Evolutionary conservation across 768 basidiomycete species (phyloP).

Genomic region (Phallus indusiatus): DNA sequence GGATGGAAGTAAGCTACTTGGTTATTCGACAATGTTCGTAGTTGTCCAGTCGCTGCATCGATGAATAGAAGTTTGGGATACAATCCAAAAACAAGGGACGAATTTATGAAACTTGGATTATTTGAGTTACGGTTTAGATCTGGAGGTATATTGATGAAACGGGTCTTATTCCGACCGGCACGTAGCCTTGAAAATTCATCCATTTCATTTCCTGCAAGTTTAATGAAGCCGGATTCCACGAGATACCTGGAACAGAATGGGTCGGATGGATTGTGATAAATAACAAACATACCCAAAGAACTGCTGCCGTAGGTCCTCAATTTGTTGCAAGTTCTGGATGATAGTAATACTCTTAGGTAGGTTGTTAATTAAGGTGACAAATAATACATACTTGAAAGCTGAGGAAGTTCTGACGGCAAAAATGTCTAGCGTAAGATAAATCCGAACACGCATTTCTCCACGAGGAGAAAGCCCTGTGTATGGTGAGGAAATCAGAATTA

Average conservation of each 20-base stretch:
- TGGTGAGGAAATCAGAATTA: slow-evolving; percentile 90
- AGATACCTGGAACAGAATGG: slow-evolving; percentile 50
- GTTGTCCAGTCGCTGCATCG: slow-evolving; percentile 48
- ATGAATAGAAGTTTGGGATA: slow-evolving; percentile 83
- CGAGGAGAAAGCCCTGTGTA: slow-evolving; percentile 81
- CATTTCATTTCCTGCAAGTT: slow-evolving; percentile 52
- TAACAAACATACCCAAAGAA: slow-evolving; percentile 48
- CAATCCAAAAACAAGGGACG: slow-evolving; percentile 75
- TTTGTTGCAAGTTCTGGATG: slow-evolving; percentile 79
- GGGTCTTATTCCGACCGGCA: slow-evolving; percentile 61
- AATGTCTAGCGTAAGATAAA: slow-evolving; percentile 50
- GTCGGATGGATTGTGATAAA: slow-evolving; percentile 13
- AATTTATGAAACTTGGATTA: slow-evolving; percentile 60
- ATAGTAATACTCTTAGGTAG: slow-evolving; percentile 21
- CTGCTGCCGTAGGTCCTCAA: slow-evolving; percentile 93
- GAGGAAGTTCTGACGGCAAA: slow-evolving; percentile 72
- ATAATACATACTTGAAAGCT: slow-evolving; percentile 48
- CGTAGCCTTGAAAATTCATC: slow-evolving; percentile 59
- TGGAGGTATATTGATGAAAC: slow-evolving; percentile 66
- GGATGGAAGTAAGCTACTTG: slow-evolving; percentile 78
- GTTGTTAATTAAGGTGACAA: not conserved
- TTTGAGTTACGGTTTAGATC: slow-evolving; percentile 61
- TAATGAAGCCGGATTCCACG: slow-evolving; percentile 80
- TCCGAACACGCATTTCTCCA: slow-evolving; percentile 77
- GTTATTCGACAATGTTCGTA: slow-evolving; percentile 78